Conservation (phyloP, 2,329 filamentous ascomycete genomes). For the Curvularia spicifera region DNA sequence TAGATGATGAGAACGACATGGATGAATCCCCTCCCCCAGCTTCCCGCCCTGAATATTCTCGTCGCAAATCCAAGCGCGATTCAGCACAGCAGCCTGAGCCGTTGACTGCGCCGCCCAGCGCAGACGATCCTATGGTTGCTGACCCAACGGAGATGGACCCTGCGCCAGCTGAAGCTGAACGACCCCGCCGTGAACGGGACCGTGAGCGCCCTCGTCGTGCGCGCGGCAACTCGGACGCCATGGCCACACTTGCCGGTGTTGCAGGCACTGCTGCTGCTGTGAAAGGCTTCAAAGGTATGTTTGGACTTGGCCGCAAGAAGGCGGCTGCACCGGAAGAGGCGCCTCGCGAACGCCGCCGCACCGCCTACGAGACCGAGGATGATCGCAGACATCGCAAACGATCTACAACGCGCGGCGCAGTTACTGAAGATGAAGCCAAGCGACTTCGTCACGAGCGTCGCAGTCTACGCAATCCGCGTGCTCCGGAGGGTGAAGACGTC, state of each 20-base stretch:
- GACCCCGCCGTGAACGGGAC: constrained; percentile 52
- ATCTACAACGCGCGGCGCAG: constrained; percentile 43
- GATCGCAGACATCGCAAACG: constrained; percentile 48
- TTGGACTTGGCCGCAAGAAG: constrained; percentile 52
- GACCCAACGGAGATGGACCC: constrained; percentile 48
- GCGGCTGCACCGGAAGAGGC: constrained; percentile 39
- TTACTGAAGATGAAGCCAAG: constrained; percentile 48
- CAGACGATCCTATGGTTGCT: constrained; percentile 54
- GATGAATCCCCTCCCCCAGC: constrained; percentile 48
- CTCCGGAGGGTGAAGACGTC: constrained; percentile 33
- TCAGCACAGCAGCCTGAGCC: constrained; percentile 45
- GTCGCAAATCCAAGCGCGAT: constrained; percentile 52
- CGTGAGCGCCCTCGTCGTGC: constrained; percentile 49
- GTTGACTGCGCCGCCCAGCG: constrained; percentile 47
- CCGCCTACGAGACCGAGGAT: constrained; percentile 46
- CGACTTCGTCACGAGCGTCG: constrained; percentile 47
- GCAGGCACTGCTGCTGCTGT: constrained; percentile 51
- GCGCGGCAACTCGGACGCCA: constrained; percentile 67
- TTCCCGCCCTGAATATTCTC: constrained; percentile 45
- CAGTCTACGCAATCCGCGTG: constrained; percentile 39
- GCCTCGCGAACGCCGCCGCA: constrained; percentile 41
- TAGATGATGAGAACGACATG: constrained; percentile 66
- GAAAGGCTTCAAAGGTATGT: constrained; percentile 62
- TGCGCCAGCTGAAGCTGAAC: constrained; percentile 54
- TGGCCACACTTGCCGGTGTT: constrained; percentile 55